A percentile compares a stretch with the other conserved stretches of the same genome.
These are phyloP conservation scores for Diaporthe ilicicola DNA, from an alignment of 2,329 filamentous ascomycete genomes.

Conservation along the genomic window DNA sequence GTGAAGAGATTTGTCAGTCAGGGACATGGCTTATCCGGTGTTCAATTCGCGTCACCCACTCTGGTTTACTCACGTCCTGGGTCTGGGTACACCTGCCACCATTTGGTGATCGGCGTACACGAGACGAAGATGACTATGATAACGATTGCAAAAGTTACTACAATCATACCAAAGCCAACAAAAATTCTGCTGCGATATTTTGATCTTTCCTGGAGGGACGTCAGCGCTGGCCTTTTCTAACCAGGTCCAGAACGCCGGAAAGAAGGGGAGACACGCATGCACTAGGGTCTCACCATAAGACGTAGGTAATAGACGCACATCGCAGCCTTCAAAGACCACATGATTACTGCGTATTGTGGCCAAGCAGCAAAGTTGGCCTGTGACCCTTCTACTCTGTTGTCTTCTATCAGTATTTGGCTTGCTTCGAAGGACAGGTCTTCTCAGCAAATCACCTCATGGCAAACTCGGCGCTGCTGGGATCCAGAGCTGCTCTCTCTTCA, in stretches of 20 bases:
- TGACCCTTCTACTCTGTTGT: slow-evolving; percentile 54
- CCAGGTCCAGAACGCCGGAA: neutral
- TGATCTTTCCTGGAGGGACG: slow-evolving; percentile 40
- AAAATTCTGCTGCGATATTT: slow-evolving; percentile 18
- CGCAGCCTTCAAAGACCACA: slow-evolving; percentile 63
- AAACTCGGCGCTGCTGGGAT: slow-evolving; percentile 53
- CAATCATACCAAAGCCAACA: slow-evolving; percentile 18
- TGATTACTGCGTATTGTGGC: slow-evolving; percentile 59
- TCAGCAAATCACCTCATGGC: slow-evolving; percentile 25
- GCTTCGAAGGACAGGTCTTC: neutral
- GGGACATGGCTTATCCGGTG: neutral
- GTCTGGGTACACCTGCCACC: slow-evolving; percentile 38
- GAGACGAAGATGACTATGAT: slow-evolving; percentile 37
- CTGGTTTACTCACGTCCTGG: slow-evolving; percentile 24
- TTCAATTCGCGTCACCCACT: neutral
- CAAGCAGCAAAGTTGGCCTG: slow-evolving; percentile 63
- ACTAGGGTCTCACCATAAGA: slow-evolving; percentile 47
- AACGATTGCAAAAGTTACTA: slow-evolving; percentile 38
- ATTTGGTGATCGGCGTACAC: slow-evolving; percentile 29
- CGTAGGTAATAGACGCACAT: slow-evolving; percentile 63
- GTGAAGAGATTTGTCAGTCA: neutral
- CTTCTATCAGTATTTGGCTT: slow-evolving; percentile 37
- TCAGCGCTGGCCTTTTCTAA: neutral
- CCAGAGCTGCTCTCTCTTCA: slow-evolving; percentile 52
- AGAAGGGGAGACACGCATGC: neutral